Evolutionary conservation across 768 basidiomycete genomes (phyloP).

Genomic region (Auricularia cornea): DNA sequence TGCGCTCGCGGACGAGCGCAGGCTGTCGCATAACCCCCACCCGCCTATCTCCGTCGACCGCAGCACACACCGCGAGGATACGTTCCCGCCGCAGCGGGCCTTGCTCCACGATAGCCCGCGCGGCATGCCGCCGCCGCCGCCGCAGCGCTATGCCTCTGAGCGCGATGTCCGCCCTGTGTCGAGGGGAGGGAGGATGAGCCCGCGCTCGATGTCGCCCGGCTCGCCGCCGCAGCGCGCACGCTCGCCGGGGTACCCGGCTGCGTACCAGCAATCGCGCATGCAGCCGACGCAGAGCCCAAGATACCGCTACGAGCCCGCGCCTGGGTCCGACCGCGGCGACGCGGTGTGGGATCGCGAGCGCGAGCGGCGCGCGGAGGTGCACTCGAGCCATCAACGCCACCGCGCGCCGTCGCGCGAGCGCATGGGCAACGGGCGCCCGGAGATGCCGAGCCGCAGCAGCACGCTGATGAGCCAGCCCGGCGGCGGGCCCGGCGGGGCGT

Average conservation of each 20-base stretch:
- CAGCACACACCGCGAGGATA: background rate
- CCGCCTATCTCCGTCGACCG: background rate
- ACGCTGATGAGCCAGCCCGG: background rate
- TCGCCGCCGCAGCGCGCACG: background rate
- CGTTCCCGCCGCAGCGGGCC: background rate
- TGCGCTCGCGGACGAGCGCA: too few relatives aligned
- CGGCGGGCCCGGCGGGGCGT: background rate
- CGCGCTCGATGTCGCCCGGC: background rate
- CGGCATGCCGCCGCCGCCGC: background rate
- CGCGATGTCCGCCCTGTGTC: background rate
- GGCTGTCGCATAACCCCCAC: too few relatives aligned
- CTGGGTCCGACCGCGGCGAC: background rate
- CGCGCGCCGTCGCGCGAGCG: too few relatives aligned
- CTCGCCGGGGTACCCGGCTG: background rate
- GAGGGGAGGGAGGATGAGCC: background rate
- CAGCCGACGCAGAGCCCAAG: background rate
- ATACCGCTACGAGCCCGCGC: background rate
- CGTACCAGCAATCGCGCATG: background rate
- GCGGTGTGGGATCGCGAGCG: background rate
- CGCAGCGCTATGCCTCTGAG: background rate
- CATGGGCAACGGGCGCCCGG: background rate
- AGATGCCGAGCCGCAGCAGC: background rate
- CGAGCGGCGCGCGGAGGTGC: background rate
- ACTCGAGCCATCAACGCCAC: too few relatives aligned
- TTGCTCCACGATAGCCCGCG: background rate